Evolutionary conservation across 2,329 filamentous ascomycete genomes (phyloP).

Genomic region (Ceratocystis diversiconidia): DNA sequence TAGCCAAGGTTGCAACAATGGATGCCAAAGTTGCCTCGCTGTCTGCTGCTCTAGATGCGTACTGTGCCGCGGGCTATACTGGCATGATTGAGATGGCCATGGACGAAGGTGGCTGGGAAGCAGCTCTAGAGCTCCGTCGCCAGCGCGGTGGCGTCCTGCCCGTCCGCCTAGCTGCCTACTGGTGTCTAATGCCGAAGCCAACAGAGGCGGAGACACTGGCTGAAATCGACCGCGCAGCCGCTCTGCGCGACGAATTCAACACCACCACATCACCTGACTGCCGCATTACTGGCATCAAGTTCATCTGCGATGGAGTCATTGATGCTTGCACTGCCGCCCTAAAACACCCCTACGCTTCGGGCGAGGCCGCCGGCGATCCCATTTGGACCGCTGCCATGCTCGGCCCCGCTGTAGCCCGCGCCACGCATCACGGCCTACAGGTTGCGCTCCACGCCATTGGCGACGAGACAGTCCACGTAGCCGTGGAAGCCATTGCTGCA

Average conservation of each 20-base stretch:
- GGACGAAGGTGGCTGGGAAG: slow-evolving; percentile 43
- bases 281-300: slow-evolving; percentile 46
- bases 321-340: slow-evolving; percentile 51
- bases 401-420: slow-evolving; percentile 38
- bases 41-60: slow-evolving; percentile 34
- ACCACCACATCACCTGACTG: slow-evolving; percentile 26
- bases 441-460: slow-evolving; percentile 53
- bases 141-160: slow-evolving; percentile 25
- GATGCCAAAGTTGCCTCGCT: slow-evolving; percentile 36
- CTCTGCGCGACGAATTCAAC: slow-evolving; percentile 28
- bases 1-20: slow-evolving; percentile 33
- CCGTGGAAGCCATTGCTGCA: slow-evolving; percentile 40
- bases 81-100: slow-evolving; percentile 47
- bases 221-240: slow-evolving; percentile 37
- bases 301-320: slow-evolving; percentile 51
- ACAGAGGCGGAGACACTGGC: slow-evolving; percentile 29
- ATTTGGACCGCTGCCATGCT: slow-evolving; percentile 42
- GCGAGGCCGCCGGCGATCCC: slow-evolving; percentile 30
- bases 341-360: slow-evolving; percentile 42
- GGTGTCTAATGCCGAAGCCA: slow-evolving; percentile 38
- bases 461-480: slow-evolving; percentile 42
- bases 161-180: slow-evolving; percentile 40
- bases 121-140: slow-evolving; percentile 32
- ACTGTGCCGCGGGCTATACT: slow-evolving; percentile 39
- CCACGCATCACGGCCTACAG: slow-evolving; percentile 41